phyloP scores from a whole-genome alignment of 495 filamentous ascomycete genomes.

The Pseudoneurospora amorphoporcata region DNA sequence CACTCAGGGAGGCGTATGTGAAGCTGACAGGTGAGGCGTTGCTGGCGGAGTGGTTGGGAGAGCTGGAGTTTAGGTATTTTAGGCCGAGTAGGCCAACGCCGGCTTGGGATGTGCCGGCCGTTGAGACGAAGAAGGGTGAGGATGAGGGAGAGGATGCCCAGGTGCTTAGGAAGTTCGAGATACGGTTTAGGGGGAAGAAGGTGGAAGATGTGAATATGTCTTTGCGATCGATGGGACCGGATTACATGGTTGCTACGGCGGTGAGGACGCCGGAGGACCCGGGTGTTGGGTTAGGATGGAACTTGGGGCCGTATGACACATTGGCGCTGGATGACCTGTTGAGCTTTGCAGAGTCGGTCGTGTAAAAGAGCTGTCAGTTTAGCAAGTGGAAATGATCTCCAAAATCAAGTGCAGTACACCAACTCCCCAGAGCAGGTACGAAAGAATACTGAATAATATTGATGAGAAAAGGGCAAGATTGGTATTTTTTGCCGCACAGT shows the following conservation, averaged over 20 bases:
- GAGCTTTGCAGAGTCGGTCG: slow-evolving; percentile 23
- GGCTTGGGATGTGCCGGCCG: slow-evolving; percentile 10
- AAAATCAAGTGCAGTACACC: neutral
- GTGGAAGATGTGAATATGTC: slow-evolving; percentile 36
- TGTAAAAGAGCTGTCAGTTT: neutral
- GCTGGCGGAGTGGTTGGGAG: slow-evolving; percentile 64
- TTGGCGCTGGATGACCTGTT: slow-evolving; percentile 30
- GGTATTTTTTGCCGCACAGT: neutral
- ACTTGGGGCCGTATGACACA: slow-evolving; percentile 27
- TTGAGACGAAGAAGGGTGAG: slow-evolving; percentile 1
- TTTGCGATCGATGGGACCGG: slow-evolving; percentile 29
- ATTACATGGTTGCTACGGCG: slow-evolving; percentile 39
- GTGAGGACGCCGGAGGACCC: slow-evolving; percentile 28
- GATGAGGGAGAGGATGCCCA: slow-evolving; percentile 13
- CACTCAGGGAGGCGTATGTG: slow-evolving; percentile 81
- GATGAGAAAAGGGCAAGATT: neutral
- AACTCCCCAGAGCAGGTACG: neutral
- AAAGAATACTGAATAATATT: neutral
- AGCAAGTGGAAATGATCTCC: neutral
- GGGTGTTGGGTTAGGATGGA: slow-evolving; percentile 27
- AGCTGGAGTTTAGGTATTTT: slow-evolving; percentile 35
- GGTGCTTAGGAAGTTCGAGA: slow-evolving; percentile 24
- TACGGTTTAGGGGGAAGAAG: slow-evolving; percentile 26
- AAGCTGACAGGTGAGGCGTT: slow-evolving; percentile 90
- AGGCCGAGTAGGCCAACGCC: slow-evolving; percentile 20